Conservation (phyloP, 139 green algal genomes). For the Closterium sp. region DNA sequence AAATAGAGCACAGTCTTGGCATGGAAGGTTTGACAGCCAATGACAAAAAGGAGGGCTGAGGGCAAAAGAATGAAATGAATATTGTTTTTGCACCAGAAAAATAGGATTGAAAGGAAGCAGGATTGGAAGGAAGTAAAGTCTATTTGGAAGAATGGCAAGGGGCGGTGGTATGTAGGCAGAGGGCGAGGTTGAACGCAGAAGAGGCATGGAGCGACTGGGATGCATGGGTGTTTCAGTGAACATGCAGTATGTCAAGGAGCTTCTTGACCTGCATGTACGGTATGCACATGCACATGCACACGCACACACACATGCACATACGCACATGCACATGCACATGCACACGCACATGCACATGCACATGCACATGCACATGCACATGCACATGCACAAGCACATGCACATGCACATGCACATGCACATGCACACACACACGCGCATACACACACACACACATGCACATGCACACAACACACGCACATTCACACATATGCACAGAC, state of each 20-base stretch:
- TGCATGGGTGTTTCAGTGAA: background rate
- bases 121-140: background rate
- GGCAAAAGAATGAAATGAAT: background rate
- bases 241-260: background rate
- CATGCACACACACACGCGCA: too few relatives aligned
- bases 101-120: background rate
- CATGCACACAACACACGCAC: too few relatives aligned
- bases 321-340: background rate
- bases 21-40: too few relatives aligned
- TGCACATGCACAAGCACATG: too few relatives aligned
- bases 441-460: too few relatives aligned
- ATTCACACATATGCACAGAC: too few relatives aligned
- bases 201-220: background rate
- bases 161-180: background rate
- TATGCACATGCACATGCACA: background rate
- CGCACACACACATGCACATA: background rate
- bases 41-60: background rate
- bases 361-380: background rate
- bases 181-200: background rate
- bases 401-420: too few relatives aligned
- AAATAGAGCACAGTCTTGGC: background rate
- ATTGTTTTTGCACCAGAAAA: background rate
- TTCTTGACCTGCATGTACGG: background rate
- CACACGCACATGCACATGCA: background rate
- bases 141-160: background rate